These are phyloP conservation scores for Pyricularia grisea DNA, from an alignment of 2,329 filamentous ascomycete species.

Conservation along the genomic window DNA sequence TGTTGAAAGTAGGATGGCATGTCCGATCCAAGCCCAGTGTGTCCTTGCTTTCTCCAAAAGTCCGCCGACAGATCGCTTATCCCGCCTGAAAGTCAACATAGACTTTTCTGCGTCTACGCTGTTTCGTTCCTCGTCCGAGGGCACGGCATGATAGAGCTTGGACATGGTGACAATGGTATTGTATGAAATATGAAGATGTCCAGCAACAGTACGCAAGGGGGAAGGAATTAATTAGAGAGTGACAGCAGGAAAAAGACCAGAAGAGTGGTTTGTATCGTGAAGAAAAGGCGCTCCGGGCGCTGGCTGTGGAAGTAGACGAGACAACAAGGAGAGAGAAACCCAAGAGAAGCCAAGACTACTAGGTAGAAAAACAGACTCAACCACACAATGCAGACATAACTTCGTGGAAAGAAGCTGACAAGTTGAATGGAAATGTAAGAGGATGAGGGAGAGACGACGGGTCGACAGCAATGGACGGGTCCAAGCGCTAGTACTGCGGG, in stretches of 20 bases:
- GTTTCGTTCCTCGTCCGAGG: conserved; percentile 25
- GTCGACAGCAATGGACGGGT: not conserved
- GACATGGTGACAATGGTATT: conserved; percentile 17
- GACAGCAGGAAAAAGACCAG: not conserved
- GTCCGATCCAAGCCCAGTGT: conserved; percentile 29
- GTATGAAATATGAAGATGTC: conserved; percentile 12
- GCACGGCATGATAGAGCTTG: conserved; percentile 23
- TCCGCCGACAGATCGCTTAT: conserved; percentile 6
- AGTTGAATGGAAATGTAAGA: not conserved
- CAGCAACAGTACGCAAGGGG: conserved; percentile 9
- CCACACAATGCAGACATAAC: not conserved
- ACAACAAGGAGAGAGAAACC: not conserved
- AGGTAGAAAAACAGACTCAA: not conserved
- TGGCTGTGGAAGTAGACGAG: not conserved
- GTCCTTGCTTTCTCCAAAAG: conserved; percentile 7
- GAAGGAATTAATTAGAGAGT: not conserved
- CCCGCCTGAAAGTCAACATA: conserved; percentile 2
- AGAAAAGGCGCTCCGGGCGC: conserved; percentile 2
- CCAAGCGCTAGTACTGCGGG: not conserved
- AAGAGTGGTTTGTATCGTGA: not conserved
- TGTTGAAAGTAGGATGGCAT: conserved; percentile 27
- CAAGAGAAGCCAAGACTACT: not conserved
- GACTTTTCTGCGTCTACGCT: conserved; percentile 15
- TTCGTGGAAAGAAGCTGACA: not conserved
- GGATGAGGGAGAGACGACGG: not conserved